These are phyloP conservation scores for Datisca glomerata DNA, from an alignment of 306 rosid species.

Conservation along the genomic window DNA sequence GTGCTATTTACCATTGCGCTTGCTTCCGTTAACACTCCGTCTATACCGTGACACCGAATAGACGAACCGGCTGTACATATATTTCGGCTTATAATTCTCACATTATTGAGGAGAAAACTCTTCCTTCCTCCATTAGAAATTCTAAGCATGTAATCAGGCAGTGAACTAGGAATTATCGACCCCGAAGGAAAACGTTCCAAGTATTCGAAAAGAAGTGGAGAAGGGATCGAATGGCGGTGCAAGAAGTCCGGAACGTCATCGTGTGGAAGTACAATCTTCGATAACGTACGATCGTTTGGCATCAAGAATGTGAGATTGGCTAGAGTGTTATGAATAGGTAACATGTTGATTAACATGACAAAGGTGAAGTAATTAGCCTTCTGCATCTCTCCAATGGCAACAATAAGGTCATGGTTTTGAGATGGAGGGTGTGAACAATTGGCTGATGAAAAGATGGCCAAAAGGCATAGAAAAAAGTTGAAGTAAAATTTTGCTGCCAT, in stretches of 20 bases:
- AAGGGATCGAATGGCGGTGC: constrained; percentile 52
- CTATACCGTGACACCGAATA: constrained; percentile 56
- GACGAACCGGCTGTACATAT: constrained; percentile 36
- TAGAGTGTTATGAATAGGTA: constrained; percentile 11
- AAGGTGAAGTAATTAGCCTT: constrained; percentile 58
- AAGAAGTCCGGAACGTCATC: constrained; percentile 23
- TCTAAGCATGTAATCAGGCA: constrained; percentile 26
- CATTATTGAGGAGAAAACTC: constrained; percentile 34
- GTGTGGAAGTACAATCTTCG: constrained; percentile 16
- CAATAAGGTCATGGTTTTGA: constrained; percentile 16
- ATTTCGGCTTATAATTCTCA: constrained; percentile 43
- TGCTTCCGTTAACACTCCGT: constrained; percentile 27
- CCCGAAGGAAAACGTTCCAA: constrained; percentile 42
- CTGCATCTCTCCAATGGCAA: constrained; percentile 46
- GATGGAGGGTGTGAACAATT: neutral
- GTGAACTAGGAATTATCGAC: constrained; percentile 38
- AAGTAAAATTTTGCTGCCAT: constrained; percentile 13
- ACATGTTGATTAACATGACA: constrained; percentile 45
- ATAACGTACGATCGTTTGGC: constrained; percentile 47
- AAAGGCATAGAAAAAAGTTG: constrained; percentile 1
- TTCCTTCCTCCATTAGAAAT: constrained; percentile 45
- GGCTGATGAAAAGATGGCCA: constrained; percentile 10
- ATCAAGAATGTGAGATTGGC: constrained; percentile 49
- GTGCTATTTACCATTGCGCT: constrained; percentile 4
- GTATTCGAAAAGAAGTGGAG: constrained; percentile 33